Conservation (phyloP, 306 rosid species). For the Rubus parviflorus region DNA sequence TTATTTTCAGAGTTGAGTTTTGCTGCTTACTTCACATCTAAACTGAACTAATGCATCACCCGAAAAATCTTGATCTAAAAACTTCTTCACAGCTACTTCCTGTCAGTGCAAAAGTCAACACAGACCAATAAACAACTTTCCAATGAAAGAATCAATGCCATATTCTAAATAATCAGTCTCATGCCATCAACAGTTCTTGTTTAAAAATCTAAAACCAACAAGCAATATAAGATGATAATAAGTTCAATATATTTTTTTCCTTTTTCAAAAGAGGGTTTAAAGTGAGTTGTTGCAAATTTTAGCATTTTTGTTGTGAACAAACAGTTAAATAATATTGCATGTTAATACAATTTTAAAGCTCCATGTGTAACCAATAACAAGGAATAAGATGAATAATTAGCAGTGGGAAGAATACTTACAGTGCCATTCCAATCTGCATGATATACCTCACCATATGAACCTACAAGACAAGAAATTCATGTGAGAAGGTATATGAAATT, state of each 20-base stretch:
- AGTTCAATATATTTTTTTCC: neutral
- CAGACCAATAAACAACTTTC: slow-evolving; percentile 1
- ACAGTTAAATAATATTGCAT: neutral
- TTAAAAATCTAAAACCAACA: neutral
- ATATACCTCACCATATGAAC: slow-evolving; percentile 90
- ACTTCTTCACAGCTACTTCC: slow-evolving; percentile 99
- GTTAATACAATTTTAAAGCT: neutral
- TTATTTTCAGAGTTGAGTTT: slow-evolving; percentile 1
- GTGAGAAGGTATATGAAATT: neutral
- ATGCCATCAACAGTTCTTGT: neutral
- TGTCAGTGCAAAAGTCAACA: slow-evolving; percentile 39
- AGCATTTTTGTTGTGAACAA: slow-evolving; percentile 18
- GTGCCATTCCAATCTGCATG: slow-evolving; percentile 91
- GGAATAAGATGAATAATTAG: slow-evolving; percentile 11
- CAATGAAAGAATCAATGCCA: neutral
- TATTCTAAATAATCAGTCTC: slow-evolving; percentile 8
- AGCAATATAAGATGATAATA: neutral
- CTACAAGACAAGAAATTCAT: slow-evolving; percentile 31
- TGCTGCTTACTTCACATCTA: slow-evolving; percentile 81
- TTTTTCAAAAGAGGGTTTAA: neutral
- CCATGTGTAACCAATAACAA: neutral
- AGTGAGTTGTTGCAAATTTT: slow-evolving; percentile 14
- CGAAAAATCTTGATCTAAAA: slow-evolving; percentile 91
- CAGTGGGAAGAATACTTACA: slow-evolving; percentile 55
- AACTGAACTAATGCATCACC: slow-evolving; percentile 94